These are phyloP conservation scores for Wallacemonas sp. DNA, from an alignment of 208 protist genomes.

Conservation along the genomic window DNA sequence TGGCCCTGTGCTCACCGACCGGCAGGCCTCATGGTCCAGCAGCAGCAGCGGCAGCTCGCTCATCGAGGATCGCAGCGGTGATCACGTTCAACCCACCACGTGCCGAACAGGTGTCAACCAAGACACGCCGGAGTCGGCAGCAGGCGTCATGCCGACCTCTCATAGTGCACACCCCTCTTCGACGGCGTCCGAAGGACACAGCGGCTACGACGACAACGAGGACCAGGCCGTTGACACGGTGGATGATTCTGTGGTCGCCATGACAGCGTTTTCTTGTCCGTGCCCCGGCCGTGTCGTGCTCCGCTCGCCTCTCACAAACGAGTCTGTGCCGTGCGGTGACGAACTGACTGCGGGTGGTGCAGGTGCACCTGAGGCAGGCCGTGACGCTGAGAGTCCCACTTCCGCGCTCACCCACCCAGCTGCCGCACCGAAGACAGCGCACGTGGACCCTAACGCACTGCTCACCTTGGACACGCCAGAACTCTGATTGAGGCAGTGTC, in stretches of 20 bases:
- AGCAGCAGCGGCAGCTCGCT: constrained; percentile 1
- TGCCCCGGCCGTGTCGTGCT: neutral
- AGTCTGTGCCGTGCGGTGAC: no score
- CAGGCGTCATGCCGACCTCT: neutral
- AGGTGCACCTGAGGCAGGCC: no score
- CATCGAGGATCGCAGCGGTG: neutral
- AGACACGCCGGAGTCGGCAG: neutral
- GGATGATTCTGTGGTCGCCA: neutral
- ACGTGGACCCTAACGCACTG: neutral
- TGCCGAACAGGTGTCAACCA: neutral
- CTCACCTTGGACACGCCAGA: neutral
- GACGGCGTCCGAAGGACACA: neutral
- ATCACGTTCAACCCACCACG: neutral
- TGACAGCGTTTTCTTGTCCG: neutral
- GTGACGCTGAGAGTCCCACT: no score
- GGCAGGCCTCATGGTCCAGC: neutral
- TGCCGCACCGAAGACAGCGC: neutral
- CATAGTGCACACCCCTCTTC: neutral
- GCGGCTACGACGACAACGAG: neutral
- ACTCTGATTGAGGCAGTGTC: neutral
- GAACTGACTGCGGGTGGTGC: no score
- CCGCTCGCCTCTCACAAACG: neutral
- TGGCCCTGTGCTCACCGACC: neutral
- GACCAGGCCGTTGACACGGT: neutral
- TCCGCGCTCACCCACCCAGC: no score